Base-by-base conservation (phyloP, 495 filamentous ascomycete species). In the Astrothelium subdiscretum region DNA sequence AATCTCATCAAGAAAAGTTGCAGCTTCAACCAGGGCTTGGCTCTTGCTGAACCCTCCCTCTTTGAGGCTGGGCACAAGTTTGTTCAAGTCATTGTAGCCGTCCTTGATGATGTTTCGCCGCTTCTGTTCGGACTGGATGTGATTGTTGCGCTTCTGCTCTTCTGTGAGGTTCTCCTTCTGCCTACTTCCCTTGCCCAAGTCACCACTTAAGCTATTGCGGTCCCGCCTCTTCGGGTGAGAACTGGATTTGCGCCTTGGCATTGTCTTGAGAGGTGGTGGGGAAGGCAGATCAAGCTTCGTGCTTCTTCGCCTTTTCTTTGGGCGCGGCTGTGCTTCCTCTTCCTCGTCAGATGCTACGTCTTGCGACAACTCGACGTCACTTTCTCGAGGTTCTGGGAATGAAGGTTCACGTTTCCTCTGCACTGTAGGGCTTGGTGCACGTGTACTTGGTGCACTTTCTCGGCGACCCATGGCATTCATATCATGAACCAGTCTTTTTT, bases 111-210 rank as follows among this genome's bases (percentile, higher is more conserved):
- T 74, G 32, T 86, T 85, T 59, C 91, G 81, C 48, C 91, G 83
- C 71, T 91, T 92, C 73, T 94, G 87, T 72, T 97, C 91, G 38
- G 90, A 95, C 58, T 83, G 79, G 67, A 95, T 95, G 71, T 96
- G 91, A 64, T 96, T 95, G 64, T 84, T 84, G 43, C 90, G 78
- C 74, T 94, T 95, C 71, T 96, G 86, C 61, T 87, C 86, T 63
- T 91, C 88, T 0, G 86, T 86, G 31, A 96, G 79, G 66, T 92
- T 92, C 71, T 91, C 87, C 26, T 90, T 82, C 11, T 61, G 40
- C 26, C 58, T 63, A 27, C 31, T 31, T 22, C n/a, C 44, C 18
- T 43, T 60, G 51, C 31, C 29, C 26, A 38, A 38, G 13, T 54
- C 48, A 10, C 48, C 48, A 15, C 48, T 54, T 24, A 29, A 15